Evolutionary conservation across 2,329 filamentous ascomycete species (phyloP), one percentile per base, ranked within the genome.

Genomic region (Pseudocercospora cruenta): DNA sequence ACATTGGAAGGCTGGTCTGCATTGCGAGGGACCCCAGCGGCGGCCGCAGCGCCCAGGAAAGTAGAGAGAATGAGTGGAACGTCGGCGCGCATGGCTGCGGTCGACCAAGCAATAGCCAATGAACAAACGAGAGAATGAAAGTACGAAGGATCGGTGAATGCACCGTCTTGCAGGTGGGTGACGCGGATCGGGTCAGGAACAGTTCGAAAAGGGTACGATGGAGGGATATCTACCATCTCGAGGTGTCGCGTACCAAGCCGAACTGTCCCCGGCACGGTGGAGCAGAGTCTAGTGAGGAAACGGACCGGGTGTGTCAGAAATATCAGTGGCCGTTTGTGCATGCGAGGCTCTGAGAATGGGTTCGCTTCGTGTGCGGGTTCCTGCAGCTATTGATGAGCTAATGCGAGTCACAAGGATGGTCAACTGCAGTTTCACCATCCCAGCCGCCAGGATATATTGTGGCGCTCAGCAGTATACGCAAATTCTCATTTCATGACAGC

Each of bases 31-130:
- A 69, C 61, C 69, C 67, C 60, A 65, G 70, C 69, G 43, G 69
- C 65, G 81, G 62, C 36, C 57, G 64, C 69, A 53, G 64, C 66
- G 43, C 65, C 69, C 45, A 70, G 61, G 12, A 69, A 54, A 61
- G 67, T 47, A 51, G 64, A 61, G 60, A 60, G 63, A 69, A 72
- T 49, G 69, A 73, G 64, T 67, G 71, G 69, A 67, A 68, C 55
- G 65, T 69, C 67, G 64, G 69, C 63, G 49, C 64, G 69, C 69
- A 72, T 71, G 31, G 24, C 45, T 55, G 51, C 51, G 51, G 49
- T 60, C 53, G 60, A 69, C 64, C 60, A 49, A 53, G 36, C 55
- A 39, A 43, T 55, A 51, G 55, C 60, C 60, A 66, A 65, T 62
- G 55, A 58, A 60, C 19, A 58, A 67, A 39, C 51, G 51, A 59